Evolutionary conservation across 306 rosid species (phyloP).

Genomic region (Nissolia schottii): DNA sequence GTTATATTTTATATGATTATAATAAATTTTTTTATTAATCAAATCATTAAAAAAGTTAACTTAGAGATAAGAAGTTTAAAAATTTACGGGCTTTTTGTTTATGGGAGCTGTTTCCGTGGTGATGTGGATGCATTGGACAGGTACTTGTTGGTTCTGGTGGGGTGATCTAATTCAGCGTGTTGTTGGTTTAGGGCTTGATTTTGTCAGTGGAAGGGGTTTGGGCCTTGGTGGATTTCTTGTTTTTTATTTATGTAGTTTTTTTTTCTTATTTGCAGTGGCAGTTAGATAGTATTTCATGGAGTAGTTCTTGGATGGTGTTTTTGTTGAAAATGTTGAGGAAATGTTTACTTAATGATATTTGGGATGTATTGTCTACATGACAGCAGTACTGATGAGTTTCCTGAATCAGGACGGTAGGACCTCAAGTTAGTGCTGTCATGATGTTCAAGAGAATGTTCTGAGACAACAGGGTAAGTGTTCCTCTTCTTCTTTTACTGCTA

Average conservation of each 20-base stretch:
- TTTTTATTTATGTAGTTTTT: no score
- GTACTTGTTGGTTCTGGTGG: not conserved
- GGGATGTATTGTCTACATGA: constrained; percentile 45
- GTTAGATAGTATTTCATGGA: not conserved
- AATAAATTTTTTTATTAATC: no score
- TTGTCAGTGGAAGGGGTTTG: constrained; percentile 21
- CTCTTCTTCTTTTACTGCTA: not conserved
- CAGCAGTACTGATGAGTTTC: constrained; percentile 44
- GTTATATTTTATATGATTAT: no score
- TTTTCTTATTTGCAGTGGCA: not conserved
- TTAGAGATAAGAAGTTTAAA: no score
- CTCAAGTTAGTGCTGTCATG: constrained; percentile 29
- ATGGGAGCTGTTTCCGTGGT: not conserved
- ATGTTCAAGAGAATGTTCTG: constrained; percentile 40
- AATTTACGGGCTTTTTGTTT: no score
- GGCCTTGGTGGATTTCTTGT: not conserved
- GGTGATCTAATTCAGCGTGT: constrained; percentile 25
- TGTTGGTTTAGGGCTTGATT: constrained; percentile 38
- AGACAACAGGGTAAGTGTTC: constrained; percentile 48
- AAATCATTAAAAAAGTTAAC: no score
- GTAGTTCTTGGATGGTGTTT: not conserved
- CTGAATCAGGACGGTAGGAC: constrained; percentile 27
- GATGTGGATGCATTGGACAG: constrained; percentile 3
- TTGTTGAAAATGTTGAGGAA: constrained; percentile 15
- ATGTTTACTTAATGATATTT: constrained; percentile 40